phyloP scores from a whole-genome alignment of 2,329 filamentous ascomycete genomes.

The Monosporascus sp. region DNA sequence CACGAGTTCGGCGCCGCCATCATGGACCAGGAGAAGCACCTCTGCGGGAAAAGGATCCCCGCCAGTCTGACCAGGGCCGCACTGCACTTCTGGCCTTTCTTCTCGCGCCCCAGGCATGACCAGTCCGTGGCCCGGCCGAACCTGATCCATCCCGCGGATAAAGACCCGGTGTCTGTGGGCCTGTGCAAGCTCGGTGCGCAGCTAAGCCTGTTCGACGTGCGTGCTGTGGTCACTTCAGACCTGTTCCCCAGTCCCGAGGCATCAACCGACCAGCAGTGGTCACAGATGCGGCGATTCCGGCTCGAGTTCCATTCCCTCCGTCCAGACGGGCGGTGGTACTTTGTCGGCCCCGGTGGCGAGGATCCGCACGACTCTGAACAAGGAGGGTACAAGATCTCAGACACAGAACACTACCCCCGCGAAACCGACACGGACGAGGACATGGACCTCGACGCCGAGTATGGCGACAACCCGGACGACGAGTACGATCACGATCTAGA shows the following conservation, averaged over 20 bases:
- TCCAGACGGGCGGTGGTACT: constrained; percentile 19
- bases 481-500: constrained; percentile 7
- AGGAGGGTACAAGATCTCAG: constrained; percentile 13
- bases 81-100: constrained; percentile 10
- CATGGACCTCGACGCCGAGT: constrained; percentile 4
- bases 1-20: constrained; percentile 18
- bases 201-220: constrained; percentile 13
- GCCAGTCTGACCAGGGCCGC: constrained; percentile 9
- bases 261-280: constrained; percentile 10
- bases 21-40: constrained; percentile 9
- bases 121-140: constrained; percentile 11
- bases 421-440: constrained; percentile 11
- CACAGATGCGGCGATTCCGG: constrained; percentile 13
- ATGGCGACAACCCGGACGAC: constrained; percentile 5
- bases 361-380: constrained; percentile 10
- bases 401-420: constrained; percentile 16
- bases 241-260: constrained; percentile 7
- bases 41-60: constrained; percentile 8
- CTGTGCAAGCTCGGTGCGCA: constrained; percentile 13
- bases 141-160: constrained; percentile 10
- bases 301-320: constrained; percentile 16
- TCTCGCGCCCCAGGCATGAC: constrained; percentile 2
- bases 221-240: constrained; percentile 15
- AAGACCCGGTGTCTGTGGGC: constrained; percentile 17
- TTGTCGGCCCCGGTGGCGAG: constrained; percentile 18